Base-by-base conservation (phyloP, 345 rosid genomes). In the Pseudoturritis turrita region DNA sequence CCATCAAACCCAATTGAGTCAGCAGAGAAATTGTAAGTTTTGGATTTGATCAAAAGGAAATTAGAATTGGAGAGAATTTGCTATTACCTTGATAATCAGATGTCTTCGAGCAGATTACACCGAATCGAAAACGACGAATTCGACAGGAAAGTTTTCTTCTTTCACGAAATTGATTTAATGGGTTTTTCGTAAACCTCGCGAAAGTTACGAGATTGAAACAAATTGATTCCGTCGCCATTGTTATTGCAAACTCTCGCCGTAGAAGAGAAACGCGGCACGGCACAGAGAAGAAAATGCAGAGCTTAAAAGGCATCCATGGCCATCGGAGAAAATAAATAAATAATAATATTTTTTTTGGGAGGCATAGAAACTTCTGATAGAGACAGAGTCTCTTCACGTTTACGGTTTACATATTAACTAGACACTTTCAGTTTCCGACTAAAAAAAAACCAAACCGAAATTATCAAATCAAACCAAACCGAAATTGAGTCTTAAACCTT, bases 61-160 rank as follows among this genome's bases (percentile, higher is more conserved):
- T 22, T 55, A 26, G 39, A 22, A 51, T 31, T 4, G 47, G 5
- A 0, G 5, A 0, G 15, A 60, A 29, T 12, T 33, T 41, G 40
- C 0, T 19, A 9, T 18, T 76, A 84, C 88, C 88, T 82, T 80
- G 81, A 55, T 76, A 82, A 67, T 80, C 83, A 51, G 81, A 78
- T 70, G 79, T 67, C 57, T 80, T 84, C 6, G 74, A 78, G 56
- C 62, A 71, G 62, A 69, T 50, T 33, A 43, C 58, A 65, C 77
- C 39, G 45, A 51, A 73, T 35, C 47, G 80, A 53, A 52, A 73
- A n/a, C 47, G 73, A 65, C 35, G 43, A 50, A 45, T 49, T 64
- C 56, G 78, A 36, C 14, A 49, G 2, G 61, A 71, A 64, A 63
- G 44, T 5, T 39, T 58, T 61, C 56, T 71, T 18, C 81, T 55